Conservation (phyloP, 768 basidiomycete genomes). For the Daedaleopsis sinensis region DNA sequence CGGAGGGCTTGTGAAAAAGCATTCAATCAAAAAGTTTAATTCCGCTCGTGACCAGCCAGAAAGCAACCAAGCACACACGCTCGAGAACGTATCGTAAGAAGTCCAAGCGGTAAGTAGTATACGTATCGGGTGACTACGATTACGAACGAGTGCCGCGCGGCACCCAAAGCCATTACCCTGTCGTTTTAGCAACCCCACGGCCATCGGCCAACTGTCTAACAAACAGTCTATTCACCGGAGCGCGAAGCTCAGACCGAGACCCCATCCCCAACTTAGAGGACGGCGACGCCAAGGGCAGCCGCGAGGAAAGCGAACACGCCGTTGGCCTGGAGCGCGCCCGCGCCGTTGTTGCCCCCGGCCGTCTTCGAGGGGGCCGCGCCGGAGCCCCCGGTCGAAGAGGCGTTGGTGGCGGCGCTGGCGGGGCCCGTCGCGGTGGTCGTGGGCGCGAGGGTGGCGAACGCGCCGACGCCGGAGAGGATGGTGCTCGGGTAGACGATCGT, state of each 20-base stretch:
- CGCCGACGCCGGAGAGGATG: slow-evolving; percentile 51
- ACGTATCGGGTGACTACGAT: not conserved
- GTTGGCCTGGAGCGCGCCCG: slow-evolving; percentile 11
- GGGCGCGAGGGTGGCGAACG: slow-evolving; percentile 48
- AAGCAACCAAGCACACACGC: not conserved
- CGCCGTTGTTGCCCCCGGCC: slow-evolving; percentile 4
- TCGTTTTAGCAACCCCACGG: not conserved
- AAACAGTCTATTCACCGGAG: not conserved
- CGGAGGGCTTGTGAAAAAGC: too few relatives aligned
- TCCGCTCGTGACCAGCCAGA: not conserved
- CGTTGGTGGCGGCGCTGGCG: slow-evolving; percentile 29
- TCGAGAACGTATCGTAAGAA: not conserved
- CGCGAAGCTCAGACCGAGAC: not conserved
- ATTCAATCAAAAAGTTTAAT: not conserved
- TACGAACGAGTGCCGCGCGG: not conserved
- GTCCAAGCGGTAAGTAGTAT: not conserved
- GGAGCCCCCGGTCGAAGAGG: slow-evolving; percentile 9
- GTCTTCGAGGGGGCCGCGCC: slow-evolving; percentile 7
- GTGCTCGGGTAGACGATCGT: slow-evolving; percentile 38
- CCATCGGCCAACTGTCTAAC: not conserved
- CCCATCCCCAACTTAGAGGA: slow-evolving; percentile 14
- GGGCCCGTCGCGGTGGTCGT: slow-evolving; percentile 21
- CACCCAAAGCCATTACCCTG: not conserved
- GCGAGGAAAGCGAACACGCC: slow-evolving; percentile 22
- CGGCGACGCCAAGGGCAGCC: slow-evolving; percentile 21